These are phyloP conservation scores for Aspergillus pseudotamarii DNA, from an alignment of 2,329 filamentous ascomycete genomes.

Conservation along the genomic window DNA sequence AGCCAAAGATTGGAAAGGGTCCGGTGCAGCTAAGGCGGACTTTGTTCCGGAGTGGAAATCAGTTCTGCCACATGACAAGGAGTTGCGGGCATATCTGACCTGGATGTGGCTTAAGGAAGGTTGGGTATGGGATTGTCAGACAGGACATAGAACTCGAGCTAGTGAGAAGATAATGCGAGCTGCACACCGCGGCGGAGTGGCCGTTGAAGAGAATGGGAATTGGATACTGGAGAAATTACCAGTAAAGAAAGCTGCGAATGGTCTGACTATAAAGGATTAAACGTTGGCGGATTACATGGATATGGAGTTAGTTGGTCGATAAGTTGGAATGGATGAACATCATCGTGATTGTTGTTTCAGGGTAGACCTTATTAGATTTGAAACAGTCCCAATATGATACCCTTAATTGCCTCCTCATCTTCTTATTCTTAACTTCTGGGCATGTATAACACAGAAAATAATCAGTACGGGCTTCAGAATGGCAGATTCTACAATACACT, in stretches of 20 bases:
- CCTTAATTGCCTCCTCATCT: too few relatives aligned
- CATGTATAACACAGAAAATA: too few relatives aligned
- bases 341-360: too few relatives aligned
- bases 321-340: too few relatives aligned
- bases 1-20: constrained; percentile 68
- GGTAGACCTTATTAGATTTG: too few relatives aligned
- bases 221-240: constrained; percentile 41
- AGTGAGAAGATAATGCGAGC: constrained; percentile 42
- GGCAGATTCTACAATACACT: too few relatives aligned
- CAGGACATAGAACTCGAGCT: constrained; percentile 56
- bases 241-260: constrained; percentile 33
- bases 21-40: constrained; percentile 43
- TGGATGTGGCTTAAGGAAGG: constrained; percentile 94
- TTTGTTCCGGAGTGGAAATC: constrained; percentile 92
- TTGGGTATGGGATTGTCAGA: constrained; percentile 75
- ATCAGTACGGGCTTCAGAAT: too few relatives aligned
- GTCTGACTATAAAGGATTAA: constrained; percentile 17
- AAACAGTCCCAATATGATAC: too few relatives aligned
- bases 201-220: constrained; percentile 44
- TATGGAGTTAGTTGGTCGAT: too few relatives aligned
- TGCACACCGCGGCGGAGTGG: constrained; percentile 44
- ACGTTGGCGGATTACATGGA: constrained; percentile 1
- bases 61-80: constrained; percentile 81
- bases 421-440: too few relatives aligned
- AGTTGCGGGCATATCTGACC: constrained; percentile 79